These are phyloP conservation scores for Rhodotorula glutinis DNA, from an alignment of 1,284 basidiomycete species.

Conservation along the genomic window DNA sequence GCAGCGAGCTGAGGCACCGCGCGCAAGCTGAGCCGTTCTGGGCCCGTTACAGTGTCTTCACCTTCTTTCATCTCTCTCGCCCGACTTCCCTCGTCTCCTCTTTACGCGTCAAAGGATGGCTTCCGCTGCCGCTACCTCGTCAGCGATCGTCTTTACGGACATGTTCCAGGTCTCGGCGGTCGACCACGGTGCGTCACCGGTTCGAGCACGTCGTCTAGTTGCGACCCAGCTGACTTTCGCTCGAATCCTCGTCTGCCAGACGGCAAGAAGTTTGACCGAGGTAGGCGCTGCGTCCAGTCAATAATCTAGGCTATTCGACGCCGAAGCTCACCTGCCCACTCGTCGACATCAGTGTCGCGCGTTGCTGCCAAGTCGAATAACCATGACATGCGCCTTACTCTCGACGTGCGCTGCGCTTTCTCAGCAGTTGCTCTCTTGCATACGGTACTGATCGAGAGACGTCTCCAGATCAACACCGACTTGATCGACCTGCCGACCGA, in stretches of 20 bases:
- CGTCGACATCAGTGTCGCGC: conserved; percentile 68
- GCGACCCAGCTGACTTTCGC: neutral
- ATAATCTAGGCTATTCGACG: conserved; percentile 9
- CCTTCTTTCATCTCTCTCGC: neutral
- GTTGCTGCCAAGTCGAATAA: conserved; percentile 76
- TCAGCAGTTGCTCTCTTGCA: no score
- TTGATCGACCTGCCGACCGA: conserved; percentile 64
- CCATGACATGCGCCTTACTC: conserved; percentile 80
- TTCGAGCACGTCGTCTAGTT: neutral
- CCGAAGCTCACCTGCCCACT: neutral
- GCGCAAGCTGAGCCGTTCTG: no score
- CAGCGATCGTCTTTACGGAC: conserved; percentile 81
- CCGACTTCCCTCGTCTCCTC: neutral
- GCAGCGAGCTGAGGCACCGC: no score
- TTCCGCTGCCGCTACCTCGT: conserved; percentile 22
- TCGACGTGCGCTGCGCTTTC: conserved; percentile 67
- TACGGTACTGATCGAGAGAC: neutral
- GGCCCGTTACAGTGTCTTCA: no score
- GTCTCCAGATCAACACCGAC: conserved; percentile 68
- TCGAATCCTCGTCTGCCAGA: conserved; percentile 47
- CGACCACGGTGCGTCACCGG: conserved; percentile 58
- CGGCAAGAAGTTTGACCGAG: conserved; percentile 96
- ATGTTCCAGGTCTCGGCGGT: conserved; percentile 79
- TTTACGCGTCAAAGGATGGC: conserved; percentile 11
- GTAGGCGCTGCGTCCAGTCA: conserved; percentile 54